Percentiles rank a stretch among this genome's conserved stretches.
Evolutionary conservation across 169 alveolate species (phyloP).

Genomic region (Perkinsus olseni): DNA sequence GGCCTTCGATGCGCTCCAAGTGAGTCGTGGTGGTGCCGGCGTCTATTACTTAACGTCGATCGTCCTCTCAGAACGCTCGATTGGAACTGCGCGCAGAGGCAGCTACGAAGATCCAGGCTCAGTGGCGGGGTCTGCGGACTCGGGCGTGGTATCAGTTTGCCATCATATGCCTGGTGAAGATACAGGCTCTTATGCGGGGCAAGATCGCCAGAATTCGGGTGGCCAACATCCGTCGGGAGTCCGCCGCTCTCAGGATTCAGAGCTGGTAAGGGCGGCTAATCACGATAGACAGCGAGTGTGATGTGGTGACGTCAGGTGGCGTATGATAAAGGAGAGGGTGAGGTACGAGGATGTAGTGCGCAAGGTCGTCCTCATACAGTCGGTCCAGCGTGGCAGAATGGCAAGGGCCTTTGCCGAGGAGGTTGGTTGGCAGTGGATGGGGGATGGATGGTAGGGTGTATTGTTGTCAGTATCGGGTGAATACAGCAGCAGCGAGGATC

Average conservation of each 20-base stretch:
- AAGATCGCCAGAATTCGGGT: constrained; percentile 5
- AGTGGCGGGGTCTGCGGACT: constrained; percentile 22
- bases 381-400: constrained; percentile 6
- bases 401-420: constrained; percentile 17
- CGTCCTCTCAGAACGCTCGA: background rate
- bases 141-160: background rate
- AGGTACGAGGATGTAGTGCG: background rate
- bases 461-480: background rate
- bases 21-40: background rate
- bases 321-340: background rate
- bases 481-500: background rate
- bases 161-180: background rate
- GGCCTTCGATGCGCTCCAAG: background rate
- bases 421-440: constrained; percentile 1
- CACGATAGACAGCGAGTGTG: background rate
- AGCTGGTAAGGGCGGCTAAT: constrained; percentile 6
- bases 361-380: background rate
- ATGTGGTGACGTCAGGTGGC: background rate
- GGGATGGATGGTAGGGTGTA: constrained; percentile 24
- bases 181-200: constrained; percentile 28
- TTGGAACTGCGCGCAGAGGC: constrained; percentile 26
- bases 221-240: constrained; percentile 5
- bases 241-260: constrained; percentile 20
- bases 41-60: too few relatives aligned
- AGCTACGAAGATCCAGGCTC: constrained; percentile 37